Evolutionary conservation across 2,329 filamentous ascomycete genomes (phyloP).

Genomic region (Colletotrichum lupini): DNA sequence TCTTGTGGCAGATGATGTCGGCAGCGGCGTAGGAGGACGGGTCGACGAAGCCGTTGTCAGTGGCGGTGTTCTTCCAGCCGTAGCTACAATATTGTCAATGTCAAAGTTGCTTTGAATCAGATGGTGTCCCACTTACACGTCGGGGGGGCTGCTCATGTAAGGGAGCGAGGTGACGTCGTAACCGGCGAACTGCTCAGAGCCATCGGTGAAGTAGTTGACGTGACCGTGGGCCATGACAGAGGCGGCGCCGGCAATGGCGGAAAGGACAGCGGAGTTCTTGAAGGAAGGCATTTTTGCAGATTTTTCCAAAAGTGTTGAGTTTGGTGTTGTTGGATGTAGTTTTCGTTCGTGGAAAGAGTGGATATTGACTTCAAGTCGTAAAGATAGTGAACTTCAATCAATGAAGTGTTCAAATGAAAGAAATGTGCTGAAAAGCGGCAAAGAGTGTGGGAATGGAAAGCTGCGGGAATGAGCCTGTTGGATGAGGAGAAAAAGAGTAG

Average conservation of each 20-base stretch:
- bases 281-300: constrained; percentile 39
- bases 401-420: constrained; percentile 35
- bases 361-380: constrained; percentile 31
- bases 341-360: constrained; percentile 15
- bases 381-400: constrained; percentile 34
- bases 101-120: not conserved
- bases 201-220: constrained; percentile 43
- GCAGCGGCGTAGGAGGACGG: constrained; percentile 50
- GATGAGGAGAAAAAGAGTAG: not conserved
- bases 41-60: constrained; percentile 57
- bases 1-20: constrained; percentile 62
- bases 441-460: constrained; percentile 35
- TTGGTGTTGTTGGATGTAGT: not conserved
- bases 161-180: constrained; percentile 41
- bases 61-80: constrained; percentile 47
- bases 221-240: constrained; percentile 45
- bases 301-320: constrained; percentile 24
- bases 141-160: constrained; percentile 41
- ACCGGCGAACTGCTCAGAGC: constrained; percentile 44
- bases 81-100: constrained; percentile 41
- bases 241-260: constrained; percentile 39
- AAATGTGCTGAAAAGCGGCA: constrained; percentile 32
- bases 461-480: constrained; percentile 30
- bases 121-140: constrained; percentile 35
- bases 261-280: constrained; percentile 37